Conservation (phyloP, 208 protist species). For the Leishmania martiniquensis region DNA sequence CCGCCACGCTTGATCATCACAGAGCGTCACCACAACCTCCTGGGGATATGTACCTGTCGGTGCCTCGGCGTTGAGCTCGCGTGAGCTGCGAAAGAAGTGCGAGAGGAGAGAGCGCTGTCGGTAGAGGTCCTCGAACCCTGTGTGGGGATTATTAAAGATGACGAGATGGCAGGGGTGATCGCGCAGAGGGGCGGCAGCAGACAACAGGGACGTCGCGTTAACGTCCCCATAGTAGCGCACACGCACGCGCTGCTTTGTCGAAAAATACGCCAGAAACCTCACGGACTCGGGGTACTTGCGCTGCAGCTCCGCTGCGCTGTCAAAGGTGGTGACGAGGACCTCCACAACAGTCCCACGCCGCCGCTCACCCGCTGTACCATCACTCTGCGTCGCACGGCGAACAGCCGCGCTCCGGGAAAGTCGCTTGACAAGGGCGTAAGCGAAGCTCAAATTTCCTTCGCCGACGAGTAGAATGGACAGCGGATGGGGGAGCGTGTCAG, state of each 20-base stretch:
- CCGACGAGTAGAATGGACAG: slow-evolving; percentile 52
- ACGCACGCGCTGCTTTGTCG: slow-evolving; percentile 40
- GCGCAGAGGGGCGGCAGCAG: slow-evolving; percentile 1
- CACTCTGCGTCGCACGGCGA: slow-evolving; percentile 9
- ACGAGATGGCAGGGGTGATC: slow-evolving; percentile 29
- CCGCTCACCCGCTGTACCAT: background rate
- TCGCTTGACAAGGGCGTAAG: slow-evolving; percentile 53
- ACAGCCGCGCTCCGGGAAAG: slow-evolving; percentile 28
- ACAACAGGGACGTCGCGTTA: slow-evolving; percentile 42
- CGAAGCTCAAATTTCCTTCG: slow-evolving; percentile 64
- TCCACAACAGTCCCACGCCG: slow-evolving; percentile 9
- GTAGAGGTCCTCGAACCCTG: slow-evolving; percentile 54
- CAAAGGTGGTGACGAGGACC: slow-evolving; percentile 49
- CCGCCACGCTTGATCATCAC: slow-evolving; percentile 54
- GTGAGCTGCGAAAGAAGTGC: slow-evolving; percentile 44
- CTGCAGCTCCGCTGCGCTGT: slow-evolving; percentile 25
- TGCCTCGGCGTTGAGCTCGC: slow-evolving; percentile 1
- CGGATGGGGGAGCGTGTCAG: slow-evolving; percentile 6
- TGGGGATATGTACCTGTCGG: background rate
- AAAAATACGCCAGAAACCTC: slow-evolving; percentile 49
- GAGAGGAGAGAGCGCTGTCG: slow-evolving; percentile 44
- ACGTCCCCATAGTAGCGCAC: slow-evolving; percentile 39
- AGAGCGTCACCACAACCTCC: slow-evolving; percentile 52
- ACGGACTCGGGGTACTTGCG: slow-evolving; percentile 59
- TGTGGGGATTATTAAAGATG: slow-evolving; percentile 68